phyloP scores from a whole-genome alignment of 2,329 filamentous ascomycete species.

The Nakataea oryzae region DNA sequence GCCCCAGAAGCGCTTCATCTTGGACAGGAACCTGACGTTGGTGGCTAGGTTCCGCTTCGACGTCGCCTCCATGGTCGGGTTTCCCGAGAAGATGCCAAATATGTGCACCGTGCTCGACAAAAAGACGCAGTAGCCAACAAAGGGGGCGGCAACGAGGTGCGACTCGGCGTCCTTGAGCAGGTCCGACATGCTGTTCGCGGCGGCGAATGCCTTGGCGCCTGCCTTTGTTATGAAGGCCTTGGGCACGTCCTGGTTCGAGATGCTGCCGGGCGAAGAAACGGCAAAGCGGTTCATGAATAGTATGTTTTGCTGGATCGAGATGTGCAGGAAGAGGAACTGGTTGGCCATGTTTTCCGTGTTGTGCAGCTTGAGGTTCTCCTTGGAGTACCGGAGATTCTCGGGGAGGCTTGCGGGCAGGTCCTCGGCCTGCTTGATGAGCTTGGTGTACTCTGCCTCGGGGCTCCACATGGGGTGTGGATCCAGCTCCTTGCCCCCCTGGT shows the following conservation, averaged over 20 bases:
- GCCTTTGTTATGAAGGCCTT: conserved; percentile 68
- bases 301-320: conserved; percentile 79
- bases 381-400: conserved; percentile 58
- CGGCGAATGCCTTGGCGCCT: conserved; percentile 65
- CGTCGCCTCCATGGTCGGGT: conserved; percentile 60
- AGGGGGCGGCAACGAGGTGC: conserved; percentile 77
- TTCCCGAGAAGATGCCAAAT: conserved; percentile 81
- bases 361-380: conserved; percentile 77
- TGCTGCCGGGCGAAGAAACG: conserved; percentile 56
- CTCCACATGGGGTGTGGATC: conserved; percentile 76
- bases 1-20: conserved; percentile 97
- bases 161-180: conserved; percentile 72
- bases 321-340: conserved; percentile 87
- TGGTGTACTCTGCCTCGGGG: conserved; percentile 63
- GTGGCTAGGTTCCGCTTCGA: conserved; percentile 78
- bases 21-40: conserved; percentile 82
- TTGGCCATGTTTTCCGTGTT: conserved; percentile 77
- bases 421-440: conserved; percentile 60
- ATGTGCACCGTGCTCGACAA: conserved; percentile 92
- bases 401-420: conserved; percentile 63
- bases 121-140: conserved; percentile 91
- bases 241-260: conserved; percentile 60
- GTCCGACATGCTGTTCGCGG: conserved; percentile 78
- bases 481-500: conserved; percentile 74
- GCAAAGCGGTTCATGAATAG: conserved; percentile 87